Evolutionary conservation across 225 moss, liverwort and hornwort genomes (phyloP).

Genomic region (Climacium dendroides): DNA sequence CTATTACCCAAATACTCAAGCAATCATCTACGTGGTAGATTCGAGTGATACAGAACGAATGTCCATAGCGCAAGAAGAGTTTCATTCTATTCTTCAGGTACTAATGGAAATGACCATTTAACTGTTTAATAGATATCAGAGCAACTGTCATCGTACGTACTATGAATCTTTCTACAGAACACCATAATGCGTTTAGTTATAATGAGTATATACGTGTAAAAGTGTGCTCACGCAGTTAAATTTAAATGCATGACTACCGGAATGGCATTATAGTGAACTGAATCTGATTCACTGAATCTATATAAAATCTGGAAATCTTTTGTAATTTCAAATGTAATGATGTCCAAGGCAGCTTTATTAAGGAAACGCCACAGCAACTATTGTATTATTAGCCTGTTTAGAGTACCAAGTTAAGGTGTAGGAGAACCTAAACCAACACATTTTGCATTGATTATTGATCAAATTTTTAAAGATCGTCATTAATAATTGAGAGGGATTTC

Average conservation of each 20-base stretch:
- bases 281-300: background rate
- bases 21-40: slow-evolving; percentile 93
- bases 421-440: background rate
- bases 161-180: background rate
- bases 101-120: background rate
- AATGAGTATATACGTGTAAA: background rate
- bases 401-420: background rate
- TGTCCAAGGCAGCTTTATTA: background rate
- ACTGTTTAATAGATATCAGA: background rate
- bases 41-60: slow-evolving; percentile 82
- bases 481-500: background rate
- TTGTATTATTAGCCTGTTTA: background rate
- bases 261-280: background rate
- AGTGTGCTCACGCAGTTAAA: background rate
- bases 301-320: background rate
- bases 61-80: slow-evolving; percentile 91
- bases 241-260: background rate
- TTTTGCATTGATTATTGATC: background rate
- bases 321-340: background rate
- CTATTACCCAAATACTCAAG: slow-evolving; percentile 65
- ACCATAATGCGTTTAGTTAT: background rate
- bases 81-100: slow-evolving; percentile 95
- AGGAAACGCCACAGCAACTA: background rate
- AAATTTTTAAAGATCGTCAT: background rate
- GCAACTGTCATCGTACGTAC: background rate